Base-by-base conservation (phyloP, 2,329 filamentous ascomycete species). In the Teratosphaeria nubilosa region DNA sequence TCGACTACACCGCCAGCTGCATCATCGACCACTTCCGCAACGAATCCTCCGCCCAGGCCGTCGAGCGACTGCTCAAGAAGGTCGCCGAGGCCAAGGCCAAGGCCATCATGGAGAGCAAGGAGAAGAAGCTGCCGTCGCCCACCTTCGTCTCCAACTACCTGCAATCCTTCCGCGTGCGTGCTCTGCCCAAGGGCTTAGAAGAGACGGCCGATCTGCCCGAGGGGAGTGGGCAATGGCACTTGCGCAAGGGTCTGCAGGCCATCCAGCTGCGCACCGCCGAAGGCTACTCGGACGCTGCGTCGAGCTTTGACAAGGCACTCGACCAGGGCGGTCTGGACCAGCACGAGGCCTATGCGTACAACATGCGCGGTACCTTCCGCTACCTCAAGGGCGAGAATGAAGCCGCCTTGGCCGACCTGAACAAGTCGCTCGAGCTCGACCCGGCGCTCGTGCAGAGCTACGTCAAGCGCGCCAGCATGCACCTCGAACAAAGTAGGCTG, bases 71-170 rank as follows among this genome's bases (percentile, higher is more conserved):
- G 63, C 81, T 99, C 63, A 97, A 97, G 82, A 95, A 95, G 78
- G 92, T 97, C 54, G 94, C 94, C 53, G 92, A 97, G 76, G 82
- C 88, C 65, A 96, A 96, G 80, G 92, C 89, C 64, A 91, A 92
- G 77, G 86, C 85, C 63, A 96, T 99, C 70, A 80, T 99, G 57
- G 84, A 82, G 68, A 82, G 82, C 60, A 92, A 91, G 75, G 82
- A 82, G 67, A 88, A 90, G 77, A 92, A 90, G 77, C 82, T 99
- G 55, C 94, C 94, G 22, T 96, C 91, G 75, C 88, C 94, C 31
- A 96, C 91, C 13, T 99, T 97, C 68, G 91, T 99, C 65, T 90
- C 91, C 71, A 99, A 99, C 80, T 99, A 99, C 75, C 86, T 99
- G 32, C 92, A 97, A 78, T 97, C 92, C 78, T 99, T 99, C 87